Percentiles rank a stretch among this genome's conserved stretches.
These are phyloP conservation scores for Kingdonia uniflora DNA, from an alignment of 164 flowering plant species.

Conservation along the genomic window DNA sequence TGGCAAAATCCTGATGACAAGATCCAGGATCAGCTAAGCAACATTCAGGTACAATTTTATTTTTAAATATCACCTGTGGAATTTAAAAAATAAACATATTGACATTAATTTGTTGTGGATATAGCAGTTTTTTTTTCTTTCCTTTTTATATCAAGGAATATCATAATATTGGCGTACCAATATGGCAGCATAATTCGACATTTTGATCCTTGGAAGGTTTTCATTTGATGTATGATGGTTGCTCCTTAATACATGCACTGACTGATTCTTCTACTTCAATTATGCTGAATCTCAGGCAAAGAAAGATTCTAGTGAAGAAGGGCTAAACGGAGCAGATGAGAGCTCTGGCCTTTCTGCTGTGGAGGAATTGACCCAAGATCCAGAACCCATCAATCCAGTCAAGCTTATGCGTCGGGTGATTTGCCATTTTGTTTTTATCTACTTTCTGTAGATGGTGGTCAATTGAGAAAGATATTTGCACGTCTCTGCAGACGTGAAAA, in stretches of 20 bases:
- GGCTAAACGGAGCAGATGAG: conserved; percentile 14
- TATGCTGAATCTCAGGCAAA: conserved; percentile 12
- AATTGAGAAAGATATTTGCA: background rate
- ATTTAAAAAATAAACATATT: background rate
- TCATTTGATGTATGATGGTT: too few relatives aligned
- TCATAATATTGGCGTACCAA: too few relatives aligned
- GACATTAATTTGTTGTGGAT: too few relatives aligned
- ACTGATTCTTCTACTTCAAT: background rate
- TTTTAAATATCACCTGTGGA: background rate
- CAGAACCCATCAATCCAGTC: conserved; percentile 37
- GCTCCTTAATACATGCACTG: background rate
- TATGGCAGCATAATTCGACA: too few relatives aligned
- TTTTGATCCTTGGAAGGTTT: too few relatives aligned
- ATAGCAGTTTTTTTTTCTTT: too few relatives aligned
- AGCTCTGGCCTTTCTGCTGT: conserved; percentile 12
- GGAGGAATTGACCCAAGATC: conserved; percentile 17
- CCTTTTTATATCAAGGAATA: too few relatives aligned
- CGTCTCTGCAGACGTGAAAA: too few relatives aligned
- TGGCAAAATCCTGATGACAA: conserved; percentile 49
- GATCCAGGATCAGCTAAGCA: conserved; percentile 17
- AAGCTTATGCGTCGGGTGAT: conserved; percentile 63
- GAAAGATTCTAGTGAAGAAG: conserved; percentile 21
- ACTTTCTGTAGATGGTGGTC: background rate
- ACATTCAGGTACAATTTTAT: conserved; percentile 33
- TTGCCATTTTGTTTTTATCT: conserved; percentile 4